phyloP scores from a whole-genome alignment of 805 yeast genomes.

The Debaryomyces castellii region DNA sequence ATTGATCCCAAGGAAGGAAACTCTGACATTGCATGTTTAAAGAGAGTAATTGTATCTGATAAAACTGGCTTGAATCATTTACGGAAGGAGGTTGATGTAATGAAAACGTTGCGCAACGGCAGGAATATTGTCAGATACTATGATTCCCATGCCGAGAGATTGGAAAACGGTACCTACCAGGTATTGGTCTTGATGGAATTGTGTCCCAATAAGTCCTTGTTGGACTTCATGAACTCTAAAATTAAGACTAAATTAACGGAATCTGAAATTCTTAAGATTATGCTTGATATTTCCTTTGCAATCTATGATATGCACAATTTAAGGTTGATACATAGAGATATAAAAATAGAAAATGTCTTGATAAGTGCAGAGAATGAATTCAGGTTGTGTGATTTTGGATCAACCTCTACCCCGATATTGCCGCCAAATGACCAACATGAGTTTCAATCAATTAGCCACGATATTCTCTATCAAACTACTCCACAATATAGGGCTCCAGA shows the following conservation, averaged over 20 bases:
- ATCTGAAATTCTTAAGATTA: slow-evolving; percentile 74
- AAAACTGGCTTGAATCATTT: slow-evolving; percentile 64
- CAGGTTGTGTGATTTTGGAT: slow-evolving; percentile 93
- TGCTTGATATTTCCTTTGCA: slow-evolving; percentile 79
- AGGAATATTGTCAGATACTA: slow-evolving; percentile 64
- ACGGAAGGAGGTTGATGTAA: slow-evolving; percentile 76
- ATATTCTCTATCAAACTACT: slow-evolving; percentile 86
- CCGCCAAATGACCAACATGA: slow-evolving; percentile 77
- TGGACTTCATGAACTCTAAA: slow-evolving; percentile 88
- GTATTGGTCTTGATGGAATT: slow-evolving; percentile 91
- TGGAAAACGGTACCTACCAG: slow-evolving; percentile 61
- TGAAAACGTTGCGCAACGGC: slow-evolving; percentile 60
- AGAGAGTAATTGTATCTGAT: slow-evolving; percentile 71
- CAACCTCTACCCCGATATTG: slow-evolving; percentile 64
- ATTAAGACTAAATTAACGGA: slow-evolving; percentile 76
- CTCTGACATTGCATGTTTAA: slow-evolving; percentile 61
- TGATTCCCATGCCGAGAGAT: slow-evolving; percentile 74
- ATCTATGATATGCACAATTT: slow-evolving; percentile 81
- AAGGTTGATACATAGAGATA: slow-evolving; percentile 84
- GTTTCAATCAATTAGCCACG: slow-evolving; percentile 75
- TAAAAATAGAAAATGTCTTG: slow-evolving; percentile 91
- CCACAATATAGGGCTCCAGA: slow-evolving; percentile 96
- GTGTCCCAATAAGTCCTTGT: slow-evolving; percentile 81
- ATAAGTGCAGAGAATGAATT: slow-evolving; percentile 68
- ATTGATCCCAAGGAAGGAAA: slow-evolving; percentile 48